These are phyloP conservation scores for Penicillium nordicum DNA, from an alignment of 2,329 filamentous ascomycete species.

Conservation along the genomic window DNA sequence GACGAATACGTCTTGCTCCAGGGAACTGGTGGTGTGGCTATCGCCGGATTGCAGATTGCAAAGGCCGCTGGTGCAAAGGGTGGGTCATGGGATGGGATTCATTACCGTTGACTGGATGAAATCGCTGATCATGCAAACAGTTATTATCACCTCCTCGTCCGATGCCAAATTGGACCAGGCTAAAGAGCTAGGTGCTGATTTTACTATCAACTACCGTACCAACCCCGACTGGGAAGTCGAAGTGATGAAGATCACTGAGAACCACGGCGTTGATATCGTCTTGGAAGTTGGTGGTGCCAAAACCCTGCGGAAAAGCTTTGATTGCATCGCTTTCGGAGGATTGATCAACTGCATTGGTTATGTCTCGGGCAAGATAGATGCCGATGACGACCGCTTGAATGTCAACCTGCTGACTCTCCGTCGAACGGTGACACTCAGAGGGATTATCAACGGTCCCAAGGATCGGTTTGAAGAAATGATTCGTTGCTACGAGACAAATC, in stretches of 20 bases:
- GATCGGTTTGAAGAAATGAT: slow-evolving; percentile 48
- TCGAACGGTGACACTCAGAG: slow-evolving; percentile 53
- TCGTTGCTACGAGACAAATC: slow-evolving; percentile 32
- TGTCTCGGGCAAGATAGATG: slow-evolving; percentile 54
- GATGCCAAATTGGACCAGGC: slow-evolving; percentile 51
- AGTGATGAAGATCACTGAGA: slow-evolving; percentile 44
- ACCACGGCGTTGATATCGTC: slow-evolving; percentile 50
- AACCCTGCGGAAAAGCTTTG: slow-evolving; percentile 50
- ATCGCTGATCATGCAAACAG: slow-evolving; percentile 28
- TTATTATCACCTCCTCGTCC: slow-evolving; percentile 52
- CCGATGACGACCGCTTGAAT: slow-evolving; percentile 53
- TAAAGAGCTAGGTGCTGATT: slow-evolving; percentile 48
- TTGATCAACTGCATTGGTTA: slow-evolving; percentile 49
- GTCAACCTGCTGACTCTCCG: slow-evolving; percentile 56
- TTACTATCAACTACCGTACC: slow-evolving; percentile 51
- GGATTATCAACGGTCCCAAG: slow-evolving; percentile 61
- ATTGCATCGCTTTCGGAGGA: slow-evolving; percentile 46
- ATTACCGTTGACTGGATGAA: not conserved
- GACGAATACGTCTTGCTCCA: slow-evolving; percentile 54
- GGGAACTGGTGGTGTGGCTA: slow-evolving; percentile 49
- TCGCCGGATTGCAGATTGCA: slow-evolving; percentile 47
- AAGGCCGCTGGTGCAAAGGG: slow-evolving; percentile 48
- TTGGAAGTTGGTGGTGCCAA: slow-evolving; percentile 52
- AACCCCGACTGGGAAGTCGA: slow-evolving; percentile 46
- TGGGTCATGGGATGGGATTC: slow-evolving; percentile 8